Evolutionary conservation across 306 rosid genomes (phyloP).

Genomic region (Argentina anserina): DNA sequence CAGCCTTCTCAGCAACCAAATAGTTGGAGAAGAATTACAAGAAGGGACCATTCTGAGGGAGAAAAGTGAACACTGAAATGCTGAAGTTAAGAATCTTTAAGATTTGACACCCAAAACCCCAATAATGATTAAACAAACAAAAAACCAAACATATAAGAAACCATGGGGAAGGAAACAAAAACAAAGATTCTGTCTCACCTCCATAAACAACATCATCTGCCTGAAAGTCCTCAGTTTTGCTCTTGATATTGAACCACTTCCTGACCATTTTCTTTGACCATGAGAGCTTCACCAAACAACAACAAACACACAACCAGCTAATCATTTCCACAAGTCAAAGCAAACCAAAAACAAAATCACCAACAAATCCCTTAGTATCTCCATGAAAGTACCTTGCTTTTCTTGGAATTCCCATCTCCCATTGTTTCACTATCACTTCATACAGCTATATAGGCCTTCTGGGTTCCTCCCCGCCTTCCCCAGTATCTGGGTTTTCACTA

Average conservation of each 20-base stretch:
- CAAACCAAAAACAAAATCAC: conserved; percentile 4
- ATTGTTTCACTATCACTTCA: conserved; percentile 74
- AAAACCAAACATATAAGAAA: conserved; percentile 13
- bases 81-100: conserved; percentile 17
- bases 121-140: conserved; percentile 10
- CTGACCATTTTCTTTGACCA: conserved; percentile 99
- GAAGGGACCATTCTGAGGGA: conserved; percentile 21
- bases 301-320: conserved; percentile 43
- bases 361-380: conserved; percentile 21
- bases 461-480: conserved; percentile 30
- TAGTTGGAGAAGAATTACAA: neutral
- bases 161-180: conserved; percentile 19
- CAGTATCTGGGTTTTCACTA: conserved; percentile 31
- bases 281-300: conserved; percentile 75
- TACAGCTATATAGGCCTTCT: conserved; percentile 41
- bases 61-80: neutral
- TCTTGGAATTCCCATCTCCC: conserved; percentile 86
- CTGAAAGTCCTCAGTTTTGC: conserved; percentile 75
- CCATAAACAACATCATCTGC: conserved; percentile 63
- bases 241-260: conserved; percentile 89
- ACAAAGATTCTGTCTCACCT: conserved; percentile 43
- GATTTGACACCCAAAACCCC: conserved; percentile 10
- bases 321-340: conserved; percentile 25
- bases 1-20: conserved; percentile 7
- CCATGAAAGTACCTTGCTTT: conserved; percentile 71